Percentiles rank a stretch among this genome's conserved stretches.
These are phyloP conservation scores for Cardamine chenopodiifolia DNA, from an alignment of 345 rosid genomes.

Conservation along the genomic window DNA sequence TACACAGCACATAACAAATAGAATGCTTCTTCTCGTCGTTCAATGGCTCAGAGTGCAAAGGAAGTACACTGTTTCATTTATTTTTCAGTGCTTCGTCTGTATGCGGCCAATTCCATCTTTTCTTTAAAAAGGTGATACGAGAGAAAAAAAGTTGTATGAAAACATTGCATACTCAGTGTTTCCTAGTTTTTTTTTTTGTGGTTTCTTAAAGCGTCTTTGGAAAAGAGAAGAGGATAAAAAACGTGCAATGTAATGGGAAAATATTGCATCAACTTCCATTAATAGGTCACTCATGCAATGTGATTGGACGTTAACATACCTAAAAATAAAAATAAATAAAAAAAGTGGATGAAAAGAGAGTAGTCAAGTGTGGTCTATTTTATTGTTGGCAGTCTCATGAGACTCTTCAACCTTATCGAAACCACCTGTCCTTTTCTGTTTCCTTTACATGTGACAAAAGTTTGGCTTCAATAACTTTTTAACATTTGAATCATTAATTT, in stretches of 20 bases:
- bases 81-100: neutral
- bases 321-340: neutral
- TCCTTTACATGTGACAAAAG: constrained; percentile 40
- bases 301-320: constrained; percentile 45
- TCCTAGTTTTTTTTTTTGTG: too few species aligned
- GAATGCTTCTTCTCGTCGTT: neutral
- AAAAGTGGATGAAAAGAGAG: constrained; percentile 32
- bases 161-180: too few species aligned
- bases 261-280: constrained; percentile 45
- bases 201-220: neutral
- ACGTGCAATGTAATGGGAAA: constrained; percentile 35
- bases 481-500: constrained; percentile 6
- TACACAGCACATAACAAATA: neutral
- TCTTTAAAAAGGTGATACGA: neutral
- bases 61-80: neutral
- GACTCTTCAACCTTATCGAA: constrained; percentile 29
- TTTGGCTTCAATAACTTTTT: constrained; percentile 24
- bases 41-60: too few species aligned
- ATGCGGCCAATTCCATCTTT: neutral
- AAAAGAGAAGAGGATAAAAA: constrained; percentile 4
- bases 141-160: neutral
- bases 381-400: constrained; percentile 37
- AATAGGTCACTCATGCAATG: constrained; percentile 39
- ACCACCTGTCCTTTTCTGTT: constrained; percentile 37
- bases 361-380: constrained; percentile 43